Base-by-base conservation (phyloP, 148 eudicot species). In the Pharnaceum exiguum region DNA sequence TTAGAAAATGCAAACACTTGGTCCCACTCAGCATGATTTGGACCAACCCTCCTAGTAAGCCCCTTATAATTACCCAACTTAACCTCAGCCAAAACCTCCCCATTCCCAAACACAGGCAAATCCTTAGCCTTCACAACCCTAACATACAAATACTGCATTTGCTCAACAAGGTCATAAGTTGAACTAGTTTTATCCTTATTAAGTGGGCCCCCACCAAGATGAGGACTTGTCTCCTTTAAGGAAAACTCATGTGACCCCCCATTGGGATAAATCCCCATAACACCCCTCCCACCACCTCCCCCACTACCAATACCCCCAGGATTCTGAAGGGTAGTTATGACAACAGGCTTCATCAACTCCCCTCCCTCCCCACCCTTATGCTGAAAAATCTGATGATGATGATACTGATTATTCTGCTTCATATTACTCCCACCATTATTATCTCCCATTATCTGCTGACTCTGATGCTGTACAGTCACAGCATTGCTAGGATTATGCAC, bases 1-100 rank as follows among this genome's bases (percentile, higher is more conserved):
- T 85, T 91, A 0, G 96, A 87, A 57, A 91, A 91, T 12, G 97
- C 97, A 33, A 91, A 91, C 7, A 91, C 96, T 67, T 85, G 94
- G 46, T 79, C 81, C 96, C 96, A 91, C 40, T 87, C 94, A 0
- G 81, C 76, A 70, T 71, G 71, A 15, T 64, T 81, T 5, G 66
- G 54, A 46, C 62, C 45, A 23, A 75, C 90, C 73, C 85, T 75
- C 53, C 81, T 91, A 0, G 97, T 85, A 23, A 82, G 76, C 8
- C 94, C 97, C 50, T 79, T 83, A 36, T 91, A 87, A 46, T 91
- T 91, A n/a, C 97, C 97, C 0, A 91, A 59, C 16, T 91, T 91
- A 35, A 87, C 86, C 80, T 87, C 97, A 0, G 84, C 87, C 3
- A 79, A 66, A 25, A 81, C 68, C 37, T 85, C 96, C 0, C 75